Evolutionary conservation across 2,329 filamentous ascomycete genomes (phyloP).

Genomic region (Paraconiothyrium sp.): DNA sequence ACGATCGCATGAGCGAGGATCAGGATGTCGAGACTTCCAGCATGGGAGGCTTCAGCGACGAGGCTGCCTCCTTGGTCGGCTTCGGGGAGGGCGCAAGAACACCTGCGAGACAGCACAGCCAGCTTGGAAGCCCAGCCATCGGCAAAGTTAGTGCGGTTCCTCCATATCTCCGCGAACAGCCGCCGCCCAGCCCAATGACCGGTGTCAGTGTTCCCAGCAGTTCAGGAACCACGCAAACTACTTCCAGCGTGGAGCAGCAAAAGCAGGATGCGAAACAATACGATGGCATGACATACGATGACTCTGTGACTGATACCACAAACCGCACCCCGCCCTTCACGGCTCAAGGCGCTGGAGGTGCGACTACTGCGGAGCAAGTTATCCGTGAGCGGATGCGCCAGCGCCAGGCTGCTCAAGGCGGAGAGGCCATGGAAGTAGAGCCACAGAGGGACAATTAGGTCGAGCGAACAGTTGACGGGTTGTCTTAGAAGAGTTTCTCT

Average conservation of each 20-base stretch:
- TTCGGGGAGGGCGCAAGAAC: slow-evolving; percentile 86
- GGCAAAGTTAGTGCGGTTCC: slow-evolving; percentile 55
- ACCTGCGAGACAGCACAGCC: slow-evolving; percentile 65
- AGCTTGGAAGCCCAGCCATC: slow-evolving; percentile 80
- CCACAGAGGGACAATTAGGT: slow-evolving; percentile 31
- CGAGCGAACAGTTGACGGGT: neutral
- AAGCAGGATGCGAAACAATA: slow-evolving; percentile 54
- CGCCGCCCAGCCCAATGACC: slow-evolving; percentile 42
- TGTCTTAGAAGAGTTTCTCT: neutral
- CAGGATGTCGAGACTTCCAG: slow-evolving; percentile 69
- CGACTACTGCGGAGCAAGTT: slow-evolving; percentile 71
- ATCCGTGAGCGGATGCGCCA: slow-evolving; percentile 62
- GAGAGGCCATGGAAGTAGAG: slow-evolving; percentile 37
- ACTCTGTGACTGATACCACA: slow-evolving; percentile 52
- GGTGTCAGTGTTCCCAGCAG: slow-evolving; percentile 39
- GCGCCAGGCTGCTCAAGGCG: slow-evolving; percentile 18
- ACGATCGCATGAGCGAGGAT: slow-evolving; percentile 76
- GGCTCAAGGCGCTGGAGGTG: slow-evolving; percentile 40
- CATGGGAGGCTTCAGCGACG: slow-evolving; percentile 84
- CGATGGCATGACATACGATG: slow-evolving; percentile 58
- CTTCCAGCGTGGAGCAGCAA: slow-evolving; percentile 45
- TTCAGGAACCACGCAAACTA: slow-evolving; percentile 41
- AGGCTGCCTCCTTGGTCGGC: slow-evolving; percentile 84
- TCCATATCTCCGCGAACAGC: slow-evolving; percentile 45
- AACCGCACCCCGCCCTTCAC: slow-evolving; percentile 44